Conservation (phyloP, 1,284 basidiomycete species). For the Cryptococcus sp. region DNA sequence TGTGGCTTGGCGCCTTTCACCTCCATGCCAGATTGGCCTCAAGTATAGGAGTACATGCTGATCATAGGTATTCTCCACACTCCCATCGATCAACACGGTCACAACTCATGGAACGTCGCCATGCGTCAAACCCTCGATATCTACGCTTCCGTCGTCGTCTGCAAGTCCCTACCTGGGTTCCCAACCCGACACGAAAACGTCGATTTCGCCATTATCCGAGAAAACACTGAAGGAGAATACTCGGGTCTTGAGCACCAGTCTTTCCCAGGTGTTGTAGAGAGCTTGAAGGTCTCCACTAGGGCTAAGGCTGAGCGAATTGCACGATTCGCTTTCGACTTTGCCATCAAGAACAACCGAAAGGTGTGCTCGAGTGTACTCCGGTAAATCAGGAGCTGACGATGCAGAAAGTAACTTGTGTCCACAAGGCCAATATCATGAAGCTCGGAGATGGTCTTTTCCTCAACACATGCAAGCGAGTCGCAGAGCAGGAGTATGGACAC, state of each 20-base stretch:
- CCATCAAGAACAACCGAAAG: constrained; percentile 97
- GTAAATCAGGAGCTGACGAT: neutral
- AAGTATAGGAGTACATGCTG: neutral
- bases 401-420: constrained; percentile 98
- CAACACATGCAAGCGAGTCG: constrained; percentile 94
- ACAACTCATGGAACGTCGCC: constrained; percentile 99
- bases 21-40: neutral
- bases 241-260: constrained; percentile 97
- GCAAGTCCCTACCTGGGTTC: constrained; percentile 97
- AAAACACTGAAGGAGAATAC: constrained; percentile 99
- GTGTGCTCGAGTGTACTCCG: constrained; percentile 49
- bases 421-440: constrained; percentile 99
- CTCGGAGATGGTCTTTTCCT: constrained; percentile 99
- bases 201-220: constrained; percentile 98
- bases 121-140: constrained; percentile 99
- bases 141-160: constrained; percentile 95
- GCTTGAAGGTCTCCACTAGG: constrained; percentile 93
- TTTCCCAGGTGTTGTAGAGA: constrained; percentile 98
- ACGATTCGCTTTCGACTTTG: constrained; percentile 98
- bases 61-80: constrained; percentile 91
- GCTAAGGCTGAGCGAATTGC: constrained; percentile 95
- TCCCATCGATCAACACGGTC: constrained; percentile 90
- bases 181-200: constrained; percentile 94
- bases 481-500: constrained; percentile 84
- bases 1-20: no score